Base-by-base conservation (phyloP, 2,329 filamentous ascomycete species). In the Neofusicoccum kwambonambiense region DNA sequence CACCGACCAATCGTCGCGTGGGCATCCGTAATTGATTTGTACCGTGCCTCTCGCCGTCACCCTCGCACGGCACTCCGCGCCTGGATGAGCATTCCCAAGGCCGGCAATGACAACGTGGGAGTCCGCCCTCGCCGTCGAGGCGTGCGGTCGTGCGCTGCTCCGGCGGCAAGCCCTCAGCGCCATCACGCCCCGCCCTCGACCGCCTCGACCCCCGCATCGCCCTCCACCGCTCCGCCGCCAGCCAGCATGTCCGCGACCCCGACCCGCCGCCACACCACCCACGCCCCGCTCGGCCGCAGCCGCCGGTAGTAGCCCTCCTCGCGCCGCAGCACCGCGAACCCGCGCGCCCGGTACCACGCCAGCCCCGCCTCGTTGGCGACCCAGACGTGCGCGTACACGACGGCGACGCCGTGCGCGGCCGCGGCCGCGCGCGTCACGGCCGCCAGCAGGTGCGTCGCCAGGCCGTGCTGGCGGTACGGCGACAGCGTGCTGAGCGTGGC, bases 341-440 rank as follows among this genome's bases (percentile, higher is more conserved):
- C 85, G 4, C 86, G 79, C 67, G 83, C 82, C 50, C 74, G 72
- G 75, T 89, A 89, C 87, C 87, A 89, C 54, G 81, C 79, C 68
- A 87, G 69, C 0, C 81, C 87, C 56, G 87, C 86, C 17, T 81
- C 78, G 64, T 89, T 89, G 22, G 81, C 83, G 68, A 87, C 86
- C 81, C 88, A 89, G 0, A 89, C 86, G 73, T 89, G 87, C 11
- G 87, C 87, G 2, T 84, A 86, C 19, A 89, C 81, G 13, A 76
- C 79, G 11, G 74, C 75, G 31, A 85, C 81, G 31, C 81, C 80
- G 67, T 87, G 83, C 64, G 82, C 76, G 37, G 79, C 77, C 4
- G 83, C 78, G 9, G 68, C 83, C 77, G 73, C 85, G 79, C 68
- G 80, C 70, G 69, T 78, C 72, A 83, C 68, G 2, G 68, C 67